These are phyloP conservation scores for Pythium sp. DNA, from an alignment of 352 stramenopile genomes.

Conservation along the genomic window DNA sequence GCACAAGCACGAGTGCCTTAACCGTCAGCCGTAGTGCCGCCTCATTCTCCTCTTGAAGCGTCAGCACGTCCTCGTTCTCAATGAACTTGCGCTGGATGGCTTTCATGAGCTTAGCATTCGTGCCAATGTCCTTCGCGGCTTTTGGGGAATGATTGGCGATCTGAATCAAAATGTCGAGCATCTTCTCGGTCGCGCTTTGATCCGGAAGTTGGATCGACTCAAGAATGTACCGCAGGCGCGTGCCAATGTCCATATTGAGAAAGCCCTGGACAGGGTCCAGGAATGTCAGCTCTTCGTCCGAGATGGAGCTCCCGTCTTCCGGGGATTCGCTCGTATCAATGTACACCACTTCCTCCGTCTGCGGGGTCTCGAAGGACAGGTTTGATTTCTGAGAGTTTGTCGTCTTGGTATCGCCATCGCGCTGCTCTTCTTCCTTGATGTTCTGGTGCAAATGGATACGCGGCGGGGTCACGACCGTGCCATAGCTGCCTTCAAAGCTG, in stretches of 20 bases:
- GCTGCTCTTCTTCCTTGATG: constrained; percentile 7
- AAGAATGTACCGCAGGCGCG: constrained; percentile 51
- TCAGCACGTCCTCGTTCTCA: constrained; percentile 46
- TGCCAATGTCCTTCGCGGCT: constrained; percentile 42
- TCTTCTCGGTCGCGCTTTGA: constrained; percentile 36
- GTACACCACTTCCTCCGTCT: constrained; percentile 41
- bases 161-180: constrained; percentile 54
- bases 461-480: constrained; percentile 27
- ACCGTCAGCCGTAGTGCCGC: constrained; percentile 36
- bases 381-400: too few species aligned
- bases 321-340: constrained; percentile 40
- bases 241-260: constrained; percentile 51
- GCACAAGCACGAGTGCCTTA: constrained; percentile 42
- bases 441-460: constrained; percentile 44
- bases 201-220: constrained; percentile 44
- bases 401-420: background rate
- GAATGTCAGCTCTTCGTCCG: constrained; percentile 46
- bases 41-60: constrained; percentile 23
- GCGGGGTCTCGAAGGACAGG: constrained; percentile 12
- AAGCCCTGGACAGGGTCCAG: constrained; percentile 60
- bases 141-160: constrained; percentile 51
- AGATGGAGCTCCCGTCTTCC: constrained; percentile 38
- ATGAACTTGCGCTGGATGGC: constrained; percentile 48
- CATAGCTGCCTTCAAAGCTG: constrained; percentile 27
- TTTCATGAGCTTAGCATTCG: constrained; percentile 39